phyloP scores from a whole-genome alignment of 73 alveolate species.

The Paramecium tetraurelia region DNA sequence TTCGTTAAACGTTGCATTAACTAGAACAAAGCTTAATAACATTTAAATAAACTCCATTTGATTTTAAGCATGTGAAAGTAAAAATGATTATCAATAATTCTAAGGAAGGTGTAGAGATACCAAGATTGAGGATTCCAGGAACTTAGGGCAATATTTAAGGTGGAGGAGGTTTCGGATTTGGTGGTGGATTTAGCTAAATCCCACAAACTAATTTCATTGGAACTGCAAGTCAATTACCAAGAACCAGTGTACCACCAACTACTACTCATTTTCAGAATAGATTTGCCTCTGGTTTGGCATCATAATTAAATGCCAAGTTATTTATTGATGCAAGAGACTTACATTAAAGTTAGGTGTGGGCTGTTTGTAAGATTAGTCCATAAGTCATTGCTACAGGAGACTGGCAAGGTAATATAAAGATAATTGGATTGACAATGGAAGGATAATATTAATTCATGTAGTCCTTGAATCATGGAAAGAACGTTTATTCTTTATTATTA shows the following conservation, averaged over 20 bases:
- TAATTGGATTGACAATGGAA: conserved; percentile 25
- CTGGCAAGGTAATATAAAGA: conserved; percentile 38
- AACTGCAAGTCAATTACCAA: background rate
- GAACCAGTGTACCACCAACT: background rate
- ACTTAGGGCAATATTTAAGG: background rate
- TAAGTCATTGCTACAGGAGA: conserved; percentile 43
- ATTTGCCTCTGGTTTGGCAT: conserved; percentile 32
- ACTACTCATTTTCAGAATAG: conserved; percentile 24
- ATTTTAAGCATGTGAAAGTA: background rate
- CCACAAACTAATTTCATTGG: conserved; percentile 40
- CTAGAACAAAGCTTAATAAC: background rate
- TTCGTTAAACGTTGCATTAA: background rate
- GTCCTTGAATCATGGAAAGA: conserved; percentile 32
- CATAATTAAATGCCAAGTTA: background rate
- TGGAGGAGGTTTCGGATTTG: conserved; percentile 10
- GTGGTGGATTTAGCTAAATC: background rate
- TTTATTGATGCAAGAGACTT: conserved; percentile 48
- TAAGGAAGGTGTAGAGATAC: conserved; percentile 23
- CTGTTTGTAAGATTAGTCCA: conserved; percentile 5
- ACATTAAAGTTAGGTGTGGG: conserved; percentile 52
- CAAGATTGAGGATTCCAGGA: conserved; percentile 18
- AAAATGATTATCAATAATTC: background rate
- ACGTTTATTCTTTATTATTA: conserved; percentile 25
- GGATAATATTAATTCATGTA: conserved; percentile 36
- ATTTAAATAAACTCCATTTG: conserved; percentile 10